Percentiles rank a stretch among this genome's conserved stretches.
Conservation (phyloP, 148 eudicot species). For the Cornus kousa region DNA sequence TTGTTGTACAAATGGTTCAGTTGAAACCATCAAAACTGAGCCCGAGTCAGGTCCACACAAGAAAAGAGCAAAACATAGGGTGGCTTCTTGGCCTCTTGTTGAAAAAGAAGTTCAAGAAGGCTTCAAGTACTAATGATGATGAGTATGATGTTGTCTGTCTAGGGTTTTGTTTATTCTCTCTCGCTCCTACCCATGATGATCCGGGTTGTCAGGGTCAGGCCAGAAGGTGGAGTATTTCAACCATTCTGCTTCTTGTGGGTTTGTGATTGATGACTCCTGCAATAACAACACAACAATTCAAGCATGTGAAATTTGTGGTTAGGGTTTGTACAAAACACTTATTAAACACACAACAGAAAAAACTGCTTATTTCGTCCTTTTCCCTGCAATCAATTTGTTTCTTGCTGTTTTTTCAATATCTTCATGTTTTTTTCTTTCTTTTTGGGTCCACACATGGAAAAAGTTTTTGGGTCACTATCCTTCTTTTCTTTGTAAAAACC, state of each 20-base stretch:
- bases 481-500: conserved; percentile 3
- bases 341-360: background rate
- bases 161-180: background rate
- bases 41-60: background rate
- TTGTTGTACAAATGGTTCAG: conserved; percentile 25
- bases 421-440: background rate
- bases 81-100: background rate
- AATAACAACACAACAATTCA: background rate
- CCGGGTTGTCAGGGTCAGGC: conserved; percentile 48
- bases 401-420: background rate
- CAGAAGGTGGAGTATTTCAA: conserved; percentile 50
- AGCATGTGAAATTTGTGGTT: background rate
- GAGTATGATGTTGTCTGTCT: background rate
- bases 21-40: conserved; percentile 9
- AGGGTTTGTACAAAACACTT: background rate
- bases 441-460: conserved; percentile 15
- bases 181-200: background rate
- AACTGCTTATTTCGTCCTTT: background rate
- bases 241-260: conserved; percentile 54
- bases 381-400: background rate
- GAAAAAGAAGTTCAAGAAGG: conserved; percentile 20
- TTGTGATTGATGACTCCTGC: conserved; percentile 52
- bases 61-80: background rate
- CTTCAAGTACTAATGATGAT: conserved; percentile 13
- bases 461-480: conserved; percentile 15